phyloP scores from a whole-genome alignment of 2,329 filamentous ascomycete genomes.

The Corynespora cassiicola region DNA sequence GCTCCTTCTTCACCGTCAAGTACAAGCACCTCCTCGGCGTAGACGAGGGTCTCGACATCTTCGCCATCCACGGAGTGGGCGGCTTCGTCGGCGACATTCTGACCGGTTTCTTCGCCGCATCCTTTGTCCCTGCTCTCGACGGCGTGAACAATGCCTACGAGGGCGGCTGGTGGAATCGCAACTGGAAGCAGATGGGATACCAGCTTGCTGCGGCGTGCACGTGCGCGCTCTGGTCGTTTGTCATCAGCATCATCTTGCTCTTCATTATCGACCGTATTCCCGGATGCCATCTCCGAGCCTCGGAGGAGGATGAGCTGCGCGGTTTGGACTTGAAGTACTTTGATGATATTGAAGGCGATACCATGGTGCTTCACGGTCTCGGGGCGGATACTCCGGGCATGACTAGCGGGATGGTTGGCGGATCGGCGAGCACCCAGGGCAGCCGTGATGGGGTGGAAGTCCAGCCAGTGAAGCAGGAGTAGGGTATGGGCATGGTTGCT shows the following conservation, averaged over 20 bases:
- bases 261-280: slow-evolving; percentile 65
- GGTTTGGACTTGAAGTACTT: slow-evolving; percentile 62
- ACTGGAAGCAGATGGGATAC: slow-evolving; percentile 63
- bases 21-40: slow-evolving; percentile 60
- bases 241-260: slow-evolving; percentile 59
- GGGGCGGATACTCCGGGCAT: slow-evolving; percentile 18
- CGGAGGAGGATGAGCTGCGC: slow-evolving; percentile 61
- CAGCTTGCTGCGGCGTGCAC: slow-evolving; percentile 65
- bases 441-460: too few species aligned
- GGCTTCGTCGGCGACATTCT: slow-evolving; percentile 64
- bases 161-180: slow-evolving; percentile 59
- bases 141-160: slow-evolving; percentile 55
- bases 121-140: slow-evolving; percentile 59
- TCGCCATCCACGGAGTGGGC: slow-evolving; percentile 66
- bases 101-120: slow-evolving; percentile 64
- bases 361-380: slow-evolving; percentile 28
- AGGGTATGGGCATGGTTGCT: too few species aligned
- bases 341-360: slow-evolving; percentile 37
- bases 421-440: too few species aligned
- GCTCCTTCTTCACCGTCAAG: slow-evolving; percentile 55
- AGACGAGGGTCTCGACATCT: slow-evolving; percentile 67
- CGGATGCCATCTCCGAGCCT: slow-evolving; percentile 61
- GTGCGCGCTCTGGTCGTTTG: slow-evolving; percentile 62
- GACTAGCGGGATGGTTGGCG: slow-evolving; percentile 4
- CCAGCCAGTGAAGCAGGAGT: too few species aligned